Percentiles rank a stretch among this genome's conserved stretches.
phyloP scores from a whole-genome alignment of 2,329 filamentous ascomycete genomes.

The Trichoderma endophyticum region DNA sequence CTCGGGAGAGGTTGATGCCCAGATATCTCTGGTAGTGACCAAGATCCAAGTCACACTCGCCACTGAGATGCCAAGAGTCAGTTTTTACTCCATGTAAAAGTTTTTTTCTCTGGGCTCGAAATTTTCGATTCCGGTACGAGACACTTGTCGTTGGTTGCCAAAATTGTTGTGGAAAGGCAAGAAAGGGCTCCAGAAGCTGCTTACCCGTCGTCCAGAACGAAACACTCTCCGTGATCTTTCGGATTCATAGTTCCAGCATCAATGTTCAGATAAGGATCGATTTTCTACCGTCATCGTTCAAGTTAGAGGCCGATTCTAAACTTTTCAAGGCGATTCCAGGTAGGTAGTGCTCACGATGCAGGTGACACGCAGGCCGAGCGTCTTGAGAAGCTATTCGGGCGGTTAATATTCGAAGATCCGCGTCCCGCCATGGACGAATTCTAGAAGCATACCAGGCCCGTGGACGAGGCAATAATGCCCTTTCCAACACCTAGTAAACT shows the following conservation, averaged over 20 bases:
- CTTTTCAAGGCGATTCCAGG: neutral
- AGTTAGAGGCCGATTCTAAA: neutral
- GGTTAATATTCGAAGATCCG: neutral
- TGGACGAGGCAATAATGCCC: constrained; percentile 18
- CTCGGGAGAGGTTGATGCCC: constrained; percentile 73
- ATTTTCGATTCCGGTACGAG: neutral
- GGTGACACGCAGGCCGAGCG: constrained; percentile 16
- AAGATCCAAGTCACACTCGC: constrained; percentile 46
- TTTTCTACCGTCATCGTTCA: constrained; percentile 26
- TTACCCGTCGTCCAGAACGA: constrained; percentile 74
- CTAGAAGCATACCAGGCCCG: neutral
- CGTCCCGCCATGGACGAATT: neutral
- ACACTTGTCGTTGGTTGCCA: neutral
- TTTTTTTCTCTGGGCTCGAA: neutral
- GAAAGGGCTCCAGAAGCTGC: neutral
- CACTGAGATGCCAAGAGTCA: neutral
- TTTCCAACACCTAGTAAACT: neutral
- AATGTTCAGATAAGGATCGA: constrained; percentile 49
- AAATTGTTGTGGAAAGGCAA: constrained; percentile 26
- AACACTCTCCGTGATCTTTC: constrained; percentile 74
- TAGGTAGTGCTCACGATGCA: neutral
- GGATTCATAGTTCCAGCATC: constrained; percentile 32
- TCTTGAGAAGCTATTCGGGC: constrained; percentile 5
- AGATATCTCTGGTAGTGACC: constrained; percentile 68
- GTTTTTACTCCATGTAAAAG: neutral